phyloP scores from a whole-genome alignment of 768 basidiomycete species.

The Boletellus ananiceps region DNA sequence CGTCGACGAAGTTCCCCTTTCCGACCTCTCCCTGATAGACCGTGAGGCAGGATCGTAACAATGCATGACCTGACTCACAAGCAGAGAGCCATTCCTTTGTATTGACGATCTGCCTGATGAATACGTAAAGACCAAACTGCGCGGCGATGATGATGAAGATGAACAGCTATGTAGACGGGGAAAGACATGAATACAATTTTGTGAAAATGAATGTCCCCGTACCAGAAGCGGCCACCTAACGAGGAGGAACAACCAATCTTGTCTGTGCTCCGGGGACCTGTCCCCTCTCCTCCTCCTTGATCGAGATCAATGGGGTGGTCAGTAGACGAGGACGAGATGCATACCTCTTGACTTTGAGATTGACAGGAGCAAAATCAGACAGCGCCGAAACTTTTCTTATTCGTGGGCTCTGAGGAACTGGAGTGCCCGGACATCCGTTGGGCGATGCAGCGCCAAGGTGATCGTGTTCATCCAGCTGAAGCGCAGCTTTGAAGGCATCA shows the following conservation, averaged over 20 bases:
- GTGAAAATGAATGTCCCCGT: constrained; percentile 17
- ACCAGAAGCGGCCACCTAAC: constrained; percentile 87
- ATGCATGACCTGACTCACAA: constrained; percentile 46
- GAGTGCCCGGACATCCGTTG: constrained; percentile 17
- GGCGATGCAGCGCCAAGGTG: constrained; percentile 23
- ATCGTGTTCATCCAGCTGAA: constrained; percentile 53
- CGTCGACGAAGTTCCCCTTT: constrained; percentile 74
- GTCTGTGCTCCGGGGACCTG: constrained; percentile 38
- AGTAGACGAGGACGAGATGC: not conserved
- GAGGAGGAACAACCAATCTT: constrained; percentile 74
- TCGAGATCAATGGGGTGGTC: constrained; percentile 2
- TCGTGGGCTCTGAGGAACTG: constrained; percentile 37
- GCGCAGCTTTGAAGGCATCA: constrained; percentile 71
- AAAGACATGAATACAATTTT: constrained; percentile 4
- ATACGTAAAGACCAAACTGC: constrained; percentile 83
- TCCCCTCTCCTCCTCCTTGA: constrained; percentile 36
- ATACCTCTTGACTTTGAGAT: constrained; percentile 75
- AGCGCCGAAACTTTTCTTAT: constrained; percentile 79
- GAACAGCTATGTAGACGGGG: constrained; percentile 49
- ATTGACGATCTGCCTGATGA: constrained; percentile 90
- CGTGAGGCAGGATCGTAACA: not conserved
- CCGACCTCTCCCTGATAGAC: constrained; percentile 68
- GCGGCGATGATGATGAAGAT: constrained; percentile 79
- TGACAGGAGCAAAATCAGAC: constrained; percentile 88
- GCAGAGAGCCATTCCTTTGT: constrained; percentile 90